Conservation (phyloP, 164 flowering plant genomes). For the Akebia trifoliata region DNA sequence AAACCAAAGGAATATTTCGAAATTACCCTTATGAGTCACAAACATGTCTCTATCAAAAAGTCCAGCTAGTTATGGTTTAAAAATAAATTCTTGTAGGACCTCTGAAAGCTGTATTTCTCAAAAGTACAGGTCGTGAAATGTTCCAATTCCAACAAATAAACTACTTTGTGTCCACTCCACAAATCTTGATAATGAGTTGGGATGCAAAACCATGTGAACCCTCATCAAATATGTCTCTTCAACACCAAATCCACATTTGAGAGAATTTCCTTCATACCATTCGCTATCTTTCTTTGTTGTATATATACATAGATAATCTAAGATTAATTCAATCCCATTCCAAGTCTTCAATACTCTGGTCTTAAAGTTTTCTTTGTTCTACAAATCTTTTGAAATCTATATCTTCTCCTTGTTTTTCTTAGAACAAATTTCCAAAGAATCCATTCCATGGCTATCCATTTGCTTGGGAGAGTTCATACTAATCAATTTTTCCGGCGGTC, state of each 20-base stretch:
- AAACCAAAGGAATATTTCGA: too few relatives aligned
- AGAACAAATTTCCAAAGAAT: too few relatives aligned
- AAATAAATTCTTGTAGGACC: too few relatives aligned
- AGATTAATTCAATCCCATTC: neutral
- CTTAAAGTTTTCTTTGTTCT: neutral
- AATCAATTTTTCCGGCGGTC: slow-evolving; percentile 9
- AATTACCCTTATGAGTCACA: too few relatives aligned
- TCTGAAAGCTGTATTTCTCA: too few relatives aligned
- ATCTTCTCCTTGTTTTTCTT: neutral
- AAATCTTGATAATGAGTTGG: neutral
- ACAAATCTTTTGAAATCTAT: neutral
- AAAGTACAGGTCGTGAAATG: too few relatives aligned
- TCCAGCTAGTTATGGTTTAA: too few relatives aligned
- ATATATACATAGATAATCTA: neutral
- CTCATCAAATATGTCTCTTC: neutral
- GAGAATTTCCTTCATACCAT: neutral
- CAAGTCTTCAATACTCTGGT: neutral
- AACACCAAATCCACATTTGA: neutral
- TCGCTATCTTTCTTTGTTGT: neutral
- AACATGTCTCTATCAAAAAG: too few relatives aligned
- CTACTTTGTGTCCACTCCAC: neutral
- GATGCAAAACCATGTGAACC: neutral
- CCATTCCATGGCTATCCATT: slow-evolving; percentile 20
- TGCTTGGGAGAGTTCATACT: slow-evolving; percentile 2
- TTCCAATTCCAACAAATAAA: neutral